Conservation (phyloP, 2,329 filamentous ascomycete genomes). For the Diaporthe sp. region DNA sequence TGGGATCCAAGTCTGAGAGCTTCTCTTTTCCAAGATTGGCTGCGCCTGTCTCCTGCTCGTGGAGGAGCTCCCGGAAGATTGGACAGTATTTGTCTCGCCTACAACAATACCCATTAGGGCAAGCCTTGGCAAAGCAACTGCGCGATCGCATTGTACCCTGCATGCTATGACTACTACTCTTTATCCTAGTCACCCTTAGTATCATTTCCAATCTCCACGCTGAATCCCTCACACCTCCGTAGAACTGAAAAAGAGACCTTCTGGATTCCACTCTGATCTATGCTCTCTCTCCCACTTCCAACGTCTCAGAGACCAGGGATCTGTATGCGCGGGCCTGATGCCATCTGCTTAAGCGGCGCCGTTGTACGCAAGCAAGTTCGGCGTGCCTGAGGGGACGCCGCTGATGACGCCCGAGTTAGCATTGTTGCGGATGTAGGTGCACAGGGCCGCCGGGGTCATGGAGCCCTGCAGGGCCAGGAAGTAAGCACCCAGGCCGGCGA, state of each 20-base stretch:
- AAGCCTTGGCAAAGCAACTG: not conserved
- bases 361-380: slow-evolving; percentile 46
- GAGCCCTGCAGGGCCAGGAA: slow-evolving; percentile 48
- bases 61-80: not conserved
- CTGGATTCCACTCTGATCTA: not conserved
- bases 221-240: not conserved
- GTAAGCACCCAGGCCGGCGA: slow-evolving; percentile 71
- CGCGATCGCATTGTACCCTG: not conserved
- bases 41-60: not conserved
- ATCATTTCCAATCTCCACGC: not conserved
- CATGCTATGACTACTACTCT: not conserved
- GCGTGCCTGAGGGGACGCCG: slow-evolving; percentile 41
- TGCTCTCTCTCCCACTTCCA: not conserved
- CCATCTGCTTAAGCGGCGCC: slow-evolving; percentile 31
- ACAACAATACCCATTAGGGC: too few species aligned
- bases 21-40: too few species aligned
- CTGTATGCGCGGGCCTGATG: too few species aligned
- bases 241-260: not conserved
- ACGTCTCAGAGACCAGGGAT: not conserved
- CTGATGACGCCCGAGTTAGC: slow-evolving; percentile 45
- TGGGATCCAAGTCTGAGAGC: too few species aligned
- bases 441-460: slow-evolving; percentile 57
- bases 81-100: too few species aligned
- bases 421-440: slow-evolving; percentile 57
- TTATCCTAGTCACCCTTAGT: not conserved